Conservation (phyloP, 1,284 basidiomycete genomes). For the Ganoderma leucocontextum region DNA sequence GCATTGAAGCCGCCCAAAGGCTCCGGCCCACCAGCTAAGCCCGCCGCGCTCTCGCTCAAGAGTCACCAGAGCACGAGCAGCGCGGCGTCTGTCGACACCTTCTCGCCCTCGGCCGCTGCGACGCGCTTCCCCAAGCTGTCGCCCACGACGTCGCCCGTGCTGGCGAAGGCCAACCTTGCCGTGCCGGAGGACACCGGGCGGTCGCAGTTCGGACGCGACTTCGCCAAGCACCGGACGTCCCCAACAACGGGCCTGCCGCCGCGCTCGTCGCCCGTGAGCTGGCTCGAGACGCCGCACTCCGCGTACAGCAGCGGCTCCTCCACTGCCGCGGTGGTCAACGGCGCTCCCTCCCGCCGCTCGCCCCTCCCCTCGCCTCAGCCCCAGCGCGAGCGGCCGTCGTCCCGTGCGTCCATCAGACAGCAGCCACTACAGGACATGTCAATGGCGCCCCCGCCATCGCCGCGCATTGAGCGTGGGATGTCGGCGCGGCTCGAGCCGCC, state of each 20-base stretch:
- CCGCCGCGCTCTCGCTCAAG: conserved; percentile 40
- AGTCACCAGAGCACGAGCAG: conserved; percentile 34
- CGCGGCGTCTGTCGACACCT: conserved; percentile 23
- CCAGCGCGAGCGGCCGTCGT: conserved; percentile 22
- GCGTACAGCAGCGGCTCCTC: conserved; percentile 17
- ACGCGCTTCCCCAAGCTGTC: conserved; percentile 43
- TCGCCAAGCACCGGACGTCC: conserved; percentile 37
- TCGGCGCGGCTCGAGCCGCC: conserved; percentile 41
- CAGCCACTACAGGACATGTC: conserved; percentile 7
- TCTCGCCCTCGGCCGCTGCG: conserved; percentile 41
- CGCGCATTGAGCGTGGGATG: conserved; percentile 25
- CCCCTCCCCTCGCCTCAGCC: conserved; percentile 26
- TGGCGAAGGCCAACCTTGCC: conserved; percentile 36
- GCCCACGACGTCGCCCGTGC: conserved; percentile 39
- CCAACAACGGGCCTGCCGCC: conserved; percentile 37
- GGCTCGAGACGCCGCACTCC: conserved; percentile 33
- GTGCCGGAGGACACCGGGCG: conserved; percentile 38
- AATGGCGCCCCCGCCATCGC: conserved; percentile 28
- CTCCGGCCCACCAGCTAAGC: conserved; percentile 41
- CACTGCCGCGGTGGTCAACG: conserved; percentile 25
- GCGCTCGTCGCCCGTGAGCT: conserved; percentile 38
- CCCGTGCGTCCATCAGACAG: conserved; percentile 21
- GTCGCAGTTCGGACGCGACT: conserved; percentile 31
- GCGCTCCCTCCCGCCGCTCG: conserved; percentile 37
- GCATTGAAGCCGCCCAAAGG: conserved; percentile 32